Percentiles rank a stretch among this genome's conserved stretches.
Evolutionary conservation across 2,329 filamentous ascomycete species (phyloP).

Genomic region (Botrytis squamosa): DNA sequence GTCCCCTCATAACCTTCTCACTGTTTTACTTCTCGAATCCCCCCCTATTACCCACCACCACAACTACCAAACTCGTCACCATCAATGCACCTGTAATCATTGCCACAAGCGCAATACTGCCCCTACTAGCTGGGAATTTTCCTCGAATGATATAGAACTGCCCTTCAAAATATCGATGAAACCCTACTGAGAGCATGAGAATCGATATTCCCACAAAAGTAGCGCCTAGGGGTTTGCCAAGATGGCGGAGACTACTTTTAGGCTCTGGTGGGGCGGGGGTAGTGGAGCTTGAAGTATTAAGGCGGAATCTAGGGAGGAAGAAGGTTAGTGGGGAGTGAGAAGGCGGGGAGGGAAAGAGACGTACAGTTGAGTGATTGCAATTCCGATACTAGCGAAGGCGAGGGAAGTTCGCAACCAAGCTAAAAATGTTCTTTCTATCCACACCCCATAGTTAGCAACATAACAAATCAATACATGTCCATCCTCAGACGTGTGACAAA

Average conservation of each 20-base stretch:
- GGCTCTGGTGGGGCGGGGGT: constrained; percentile 28
- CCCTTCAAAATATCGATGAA: constrained; percentile 73
- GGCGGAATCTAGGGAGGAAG: constrained; percentile 54
- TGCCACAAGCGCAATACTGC: constrained; percentile 69
- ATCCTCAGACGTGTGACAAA: not conserved
- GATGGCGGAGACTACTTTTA: constrained; percentile 51
- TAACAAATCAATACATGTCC: not conserved
- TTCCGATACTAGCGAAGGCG: constrained; percentile 78
- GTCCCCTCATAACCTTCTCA: not conserved
- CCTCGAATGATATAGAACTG: constrained; percentile 78
- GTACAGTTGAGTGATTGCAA: constrained; percentile 74
- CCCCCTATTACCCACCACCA: constrained; percentile 47
- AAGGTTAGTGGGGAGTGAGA: not conserved
- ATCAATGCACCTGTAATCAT: constrained; percentile 63
- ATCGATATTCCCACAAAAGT: constrained; percentile 77
- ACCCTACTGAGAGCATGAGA: constrained; percentile 71
- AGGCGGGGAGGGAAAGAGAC: not conserved
- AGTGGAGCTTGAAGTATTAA: constrained; percentile 63
- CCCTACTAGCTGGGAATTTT: constrained; percentile 76
- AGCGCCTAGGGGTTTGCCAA: constrained; percentile 73
- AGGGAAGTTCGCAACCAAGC: constrained; percentile 83
- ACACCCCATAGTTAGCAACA: not conserved
- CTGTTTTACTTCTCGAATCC: not conserved
- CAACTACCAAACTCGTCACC: constrained; percentile 57
- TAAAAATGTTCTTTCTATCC: constrained; percentile 74